These are phyloP conservation scores for Nicotiana paniculata DNA, from an alignment of 257 asterid genomes.

Conservation along the genomic window DNA sequence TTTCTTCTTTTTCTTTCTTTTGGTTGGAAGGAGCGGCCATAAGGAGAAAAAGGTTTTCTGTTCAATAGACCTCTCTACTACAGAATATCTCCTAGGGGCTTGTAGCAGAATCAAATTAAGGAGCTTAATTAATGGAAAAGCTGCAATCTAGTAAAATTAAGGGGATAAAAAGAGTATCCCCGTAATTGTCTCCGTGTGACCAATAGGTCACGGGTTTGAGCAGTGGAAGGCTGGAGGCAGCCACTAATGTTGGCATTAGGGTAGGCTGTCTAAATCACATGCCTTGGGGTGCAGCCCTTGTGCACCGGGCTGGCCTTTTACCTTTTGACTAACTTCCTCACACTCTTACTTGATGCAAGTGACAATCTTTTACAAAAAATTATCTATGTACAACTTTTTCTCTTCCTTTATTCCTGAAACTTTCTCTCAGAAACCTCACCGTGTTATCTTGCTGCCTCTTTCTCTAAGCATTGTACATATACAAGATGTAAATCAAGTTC, in stretches of 20 bases:
- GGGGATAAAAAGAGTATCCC: neutral
- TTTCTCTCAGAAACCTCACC: neutral
- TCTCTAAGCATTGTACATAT: neutral
- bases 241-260: too few species aligned
- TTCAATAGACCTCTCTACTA: neutral
- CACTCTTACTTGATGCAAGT: neutral
- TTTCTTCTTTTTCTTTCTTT: neutral
- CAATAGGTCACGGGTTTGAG: too few species aligned
- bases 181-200: too few species aligned
- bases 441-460: neutral
- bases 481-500: neutral
- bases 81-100: neutral
- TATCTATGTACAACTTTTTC: neutral
- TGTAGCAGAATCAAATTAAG: neutral
- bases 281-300: too few species aligned
- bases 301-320: neutral
- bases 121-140: neutral
- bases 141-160: neutral
- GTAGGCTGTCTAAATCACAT: too few species aligned
- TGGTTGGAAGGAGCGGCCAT: neutral
- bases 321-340: neutral
- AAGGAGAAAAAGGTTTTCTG: neutral
- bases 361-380: neutral
- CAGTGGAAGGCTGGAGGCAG: too few species aligned
- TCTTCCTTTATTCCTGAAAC: neutral